These are phyloP conservation scores for Fusarium sulawesiense DNA, from an alignment of 2,329 filamentous ascomycete genomes.

Conservation along the genomic window DNA sequence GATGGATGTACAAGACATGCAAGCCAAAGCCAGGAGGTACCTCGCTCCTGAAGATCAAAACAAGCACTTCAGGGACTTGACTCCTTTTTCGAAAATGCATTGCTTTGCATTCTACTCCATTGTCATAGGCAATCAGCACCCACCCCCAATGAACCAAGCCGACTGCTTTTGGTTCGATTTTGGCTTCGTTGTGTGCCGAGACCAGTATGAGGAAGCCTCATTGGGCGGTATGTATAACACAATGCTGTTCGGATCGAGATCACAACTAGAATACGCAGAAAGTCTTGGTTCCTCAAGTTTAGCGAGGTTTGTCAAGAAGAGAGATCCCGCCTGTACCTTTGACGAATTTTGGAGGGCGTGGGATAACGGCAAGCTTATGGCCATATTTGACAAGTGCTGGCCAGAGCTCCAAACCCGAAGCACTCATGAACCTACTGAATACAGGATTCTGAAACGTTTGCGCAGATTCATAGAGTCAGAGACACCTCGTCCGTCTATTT, in stretches of 20 bases:
- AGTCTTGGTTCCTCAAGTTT: not conserved
- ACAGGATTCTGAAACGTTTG: not conserved
- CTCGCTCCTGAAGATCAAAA: not conserved
- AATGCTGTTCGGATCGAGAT: not conserved
- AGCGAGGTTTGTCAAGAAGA: not conserved
- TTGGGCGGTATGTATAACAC: not conserved
- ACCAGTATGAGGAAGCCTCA: not conserved
- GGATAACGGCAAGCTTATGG: not conserved
- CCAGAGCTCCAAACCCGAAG: not conserved
- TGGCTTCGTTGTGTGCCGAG: not conserved
- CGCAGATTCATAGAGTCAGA: not conserved
- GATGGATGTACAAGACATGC: not conserved
- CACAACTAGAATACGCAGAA: not conserved
- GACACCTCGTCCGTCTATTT: not conserved
- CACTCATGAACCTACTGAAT: not conserved
- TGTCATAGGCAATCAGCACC: not conserved
- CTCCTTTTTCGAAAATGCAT: not conserved
- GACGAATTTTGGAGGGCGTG: not conserved
- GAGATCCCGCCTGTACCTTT: not conserved
- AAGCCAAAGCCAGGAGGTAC: not conserved
- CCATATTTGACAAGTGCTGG: not conserved
- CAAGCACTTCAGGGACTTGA: not conserved
- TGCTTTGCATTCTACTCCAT: not conserved
- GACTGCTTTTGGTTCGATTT: not conserved
- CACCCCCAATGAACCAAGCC: not conserved